These are phyloP conservation scores for Oryza punctata DNA, from an alignment of 176 grass and related monocot genomes.

Conservation along the genomic window DNA sequence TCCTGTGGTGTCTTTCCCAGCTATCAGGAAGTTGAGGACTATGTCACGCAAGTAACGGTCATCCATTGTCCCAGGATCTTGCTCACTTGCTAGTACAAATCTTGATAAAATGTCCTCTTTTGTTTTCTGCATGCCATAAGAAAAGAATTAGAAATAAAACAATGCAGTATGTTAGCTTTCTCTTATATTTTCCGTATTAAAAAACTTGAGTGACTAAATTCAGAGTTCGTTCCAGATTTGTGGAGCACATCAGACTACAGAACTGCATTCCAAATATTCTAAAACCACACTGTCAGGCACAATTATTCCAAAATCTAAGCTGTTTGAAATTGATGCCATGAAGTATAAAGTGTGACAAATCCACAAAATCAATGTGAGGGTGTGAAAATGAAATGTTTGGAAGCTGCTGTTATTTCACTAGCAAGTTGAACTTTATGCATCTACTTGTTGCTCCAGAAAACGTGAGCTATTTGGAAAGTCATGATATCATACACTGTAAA, in stretches of 20 bases:
- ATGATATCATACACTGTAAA: neutral
- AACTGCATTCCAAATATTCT: neutral
- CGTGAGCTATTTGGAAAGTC: neutral
- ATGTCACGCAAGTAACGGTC: constrained; percentile 75
- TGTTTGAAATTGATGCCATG: neutral
- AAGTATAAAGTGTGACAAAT: neutral
- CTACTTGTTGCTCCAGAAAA: neutral
- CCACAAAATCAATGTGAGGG: neutral
- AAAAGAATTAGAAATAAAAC: constrained; percentile 17
- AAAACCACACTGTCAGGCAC: neutral
- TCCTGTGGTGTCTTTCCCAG: constrained; percentile 74
- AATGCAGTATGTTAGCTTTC: neutral
- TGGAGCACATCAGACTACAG: neutral
- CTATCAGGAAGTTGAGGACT: constrained; percentile 69
- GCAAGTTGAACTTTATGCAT: neutral
- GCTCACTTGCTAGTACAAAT: constrained; percentile 60
- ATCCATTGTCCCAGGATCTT: constrained; percentile 47
- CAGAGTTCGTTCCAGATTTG: neutral
- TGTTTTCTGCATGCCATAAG: constrained; percentile 30
- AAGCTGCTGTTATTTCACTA: neutral
- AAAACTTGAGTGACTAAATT: neutral
- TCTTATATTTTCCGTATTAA: neutral
- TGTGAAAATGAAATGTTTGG: constrained; percentile 16
- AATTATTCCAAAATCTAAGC: neutral
- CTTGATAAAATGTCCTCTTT: constrained; percentile 81